Percentiles rank a stretch among this genome's conserved stretches.
Evolutionary conservation across 2,329 filamentous ascomycete genomes (phyloP).

Genomic region (Exserohilum turcica): DNA sequence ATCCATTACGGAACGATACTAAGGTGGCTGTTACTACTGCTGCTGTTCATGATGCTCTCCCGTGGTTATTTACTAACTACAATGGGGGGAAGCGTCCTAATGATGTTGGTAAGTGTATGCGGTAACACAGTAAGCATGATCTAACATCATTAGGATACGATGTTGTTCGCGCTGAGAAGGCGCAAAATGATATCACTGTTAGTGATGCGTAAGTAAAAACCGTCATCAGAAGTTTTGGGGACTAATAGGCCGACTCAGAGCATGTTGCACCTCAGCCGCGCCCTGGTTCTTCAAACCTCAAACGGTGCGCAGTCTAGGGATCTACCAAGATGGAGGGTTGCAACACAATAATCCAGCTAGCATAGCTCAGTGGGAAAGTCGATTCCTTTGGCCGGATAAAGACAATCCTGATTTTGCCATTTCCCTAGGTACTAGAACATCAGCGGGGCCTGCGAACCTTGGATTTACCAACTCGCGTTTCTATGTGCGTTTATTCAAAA

Average conservation of each 20-base stretch:
- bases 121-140: not conserved
- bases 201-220: not conserved
- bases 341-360: slow-evolving; percentile 3
- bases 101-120: not conserved
- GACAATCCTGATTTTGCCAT: not conserved
- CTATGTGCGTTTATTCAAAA: not conserved
- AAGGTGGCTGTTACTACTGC: slow-evolving; percentile 40
- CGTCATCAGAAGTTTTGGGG: not conserved
- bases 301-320: not conserved
- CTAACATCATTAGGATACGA: not conserved
- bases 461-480: not conserved
- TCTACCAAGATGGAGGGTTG: slow-evolving; percentile 1
- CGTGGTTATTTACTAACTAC: slow-evolving; percentile 39
- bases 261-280: slow-evolving; percentile 4
- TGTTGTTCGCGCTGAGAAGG: not conserved
- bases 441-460: not conserved
- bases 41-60: slow-evolving; percentile 18
- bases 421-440: not conserved
- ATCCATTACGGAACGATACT: slow-evolving; percentile 27
- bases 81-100: slow-evolving; percentile 24
- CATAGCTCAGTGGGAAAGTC: not conserved
- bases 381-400: not conserved
- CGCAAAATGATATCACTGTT: slow-evolving; percentile 1
- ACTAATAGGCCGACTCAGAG: not conserved
- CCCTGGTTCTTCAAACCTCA: slow-evolving; percentile 4